Evolutionary conservation across 208 protist species (phyloP).

Genomic region (Trichomonas vaginalis): DNA sequence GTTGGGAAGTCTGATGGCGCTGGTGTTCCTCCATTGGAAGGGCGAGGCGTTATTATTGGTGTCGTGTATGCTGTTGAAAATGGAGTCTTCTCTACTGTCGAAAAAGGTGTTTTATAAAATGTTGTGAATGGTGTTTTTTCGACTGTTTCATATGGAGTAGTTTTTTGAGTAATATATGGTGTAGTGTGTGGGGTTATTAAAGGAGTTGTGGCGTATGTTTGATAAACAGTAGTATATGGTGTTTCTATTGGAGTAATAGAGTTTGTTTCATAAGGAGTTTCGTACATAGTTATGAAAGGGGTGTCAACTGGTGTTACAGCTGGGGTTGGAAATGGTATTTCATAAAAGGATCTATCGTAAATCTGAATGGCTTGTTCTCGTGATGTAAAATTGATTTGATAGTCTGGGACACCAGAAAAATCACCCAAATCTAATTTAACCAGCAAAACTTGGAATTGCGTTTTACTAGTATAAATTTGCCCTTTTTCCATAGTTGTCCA

Average conservation of each 20-base stretch:
- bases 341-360: too few species aligned
- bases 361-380: too few species aligned
- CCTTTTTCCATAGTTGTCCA: too few species aligned
- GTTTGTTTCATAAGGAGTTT: background rate
- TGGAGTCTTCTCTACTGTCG: too few species aligned
- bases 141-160: background rate
- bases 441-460: too few species aligned
- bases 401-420: too few species aligned
- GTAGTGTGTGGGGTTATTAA: background rate
- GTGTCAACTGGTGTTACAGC: background rate
- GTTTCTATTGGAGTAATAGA: background rate
- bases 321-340: background rate
- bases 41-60: background rate
- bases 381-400: too few species aligned
- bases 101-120: too few species aligned
- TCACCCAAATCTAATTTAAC: too few species aligned
- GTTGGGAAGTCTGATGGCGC: background rate
- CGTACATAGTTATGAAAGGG: background rate
- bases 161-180: background rate
- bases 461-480: too few species aligned
- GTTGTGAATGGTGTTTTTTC: too few species aligned
- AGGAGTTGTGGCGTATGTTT: background rate
- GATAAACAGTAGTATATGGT: background rate
- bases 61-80: too few species aligned
- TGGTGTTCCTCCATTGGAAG: background rate